Percentiles rank a stretch among this genome's conserved stretches.
These are phyloP conservation scores for Cymbidium sinense DNA, from an alignment of 106 monocot genomes.

Conservation along the genomic window DNA sequence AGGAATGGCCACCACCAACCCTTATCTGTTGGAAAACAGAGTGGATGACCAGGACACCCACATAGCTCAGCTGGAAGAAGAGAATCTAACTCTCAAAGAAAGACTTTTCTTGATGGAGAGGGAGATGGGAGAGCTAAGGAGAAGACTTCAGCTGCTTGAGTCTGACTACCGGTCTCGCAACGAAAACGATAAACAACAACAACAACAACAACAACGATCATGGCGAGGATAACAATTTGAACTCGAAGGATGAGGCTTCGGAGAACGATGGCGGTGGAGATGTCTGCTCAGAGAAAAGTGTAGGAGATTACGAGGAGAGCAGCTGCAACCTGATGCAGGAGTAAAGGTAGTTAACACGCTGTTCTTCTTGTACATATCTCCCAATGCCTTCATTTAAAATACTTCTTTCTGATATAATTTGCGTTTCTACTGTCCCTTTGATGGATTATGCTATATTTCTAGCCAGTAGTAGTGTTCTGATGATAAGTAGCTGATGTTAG, in stretches of 20 bases:
- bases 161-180: slow-evolving; percentile 3
- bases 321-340: not conserved
- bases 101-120: slow-evolving; percentile 75
- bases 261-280: slow-evolving; percentile 33
- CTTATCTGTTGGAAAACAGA: slow-evolving; percentile 33
- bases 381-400: not conserved
- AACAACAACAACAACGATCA: slow-evolving; percentile 6
- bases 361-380: slow-evolving; percentile 1
- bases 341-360: not conserved
- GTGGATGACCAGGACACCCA: slow-evolving; percentile 63
- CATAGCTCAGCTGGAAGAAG: slow-evolving; percentile 74
- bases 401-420: not conserved
- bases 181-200: not conserved
- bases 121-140: slow-evolving; percentile 60
- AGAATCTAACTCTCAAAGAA: slow-evolving; percentile 83
- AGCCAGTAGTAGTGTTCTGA: not conserved
- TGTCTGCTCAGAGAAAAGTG: slow-evolving; percentile 50
- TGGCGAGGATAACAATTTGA: slow-evolving; percentile 2
- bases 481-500: not conserved
- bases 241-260: not conserved
- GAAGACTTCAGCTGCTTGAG: slow-evolving; percentile 48
- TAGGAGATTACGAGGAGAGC: slow-evolving; percentile 16
- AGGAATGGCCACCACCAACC: not conserved
- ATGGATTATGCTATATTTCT: not conserved
- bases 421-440: not conserved